Evolutionary conservation across 352 stramenopile genomes (phyloP).

Genomic region (Paralagenidium karlingii): DNA sequence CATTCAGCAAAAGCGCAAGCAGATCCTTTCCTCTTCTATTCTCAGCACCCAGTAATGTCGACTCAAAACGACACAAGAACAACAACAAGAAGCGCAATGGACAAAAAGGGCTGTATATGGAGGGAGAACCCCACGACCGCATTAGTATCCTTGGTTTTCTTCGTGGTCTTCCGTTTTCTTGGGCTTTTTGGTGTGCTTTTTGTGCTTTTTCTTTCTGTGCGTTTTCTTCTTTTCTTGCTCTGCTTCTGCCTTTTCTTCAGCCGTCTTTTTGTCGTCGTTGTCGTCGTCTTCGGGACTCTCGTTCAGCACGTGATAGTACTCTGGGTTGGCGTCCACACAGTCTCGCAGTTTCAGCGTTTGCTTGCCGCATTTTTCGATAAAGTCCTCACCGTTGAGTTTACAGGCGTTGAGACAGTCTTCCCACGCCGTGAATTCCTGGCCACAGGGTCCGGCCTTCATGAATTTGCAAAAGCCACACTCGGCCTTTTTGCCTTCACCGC

Average conservation of each 20-base stretch:
- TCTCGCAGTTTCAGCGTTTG: constrained; percentile 68
- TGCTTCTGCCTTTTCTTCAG: background rate
- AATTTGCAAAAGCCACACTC: constrained; percentile 87
- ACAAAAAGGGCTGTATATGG: too few species aligned
- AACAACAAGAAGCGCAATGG: too few species aligned
- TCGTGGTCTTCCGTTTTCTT: too few species aligned
- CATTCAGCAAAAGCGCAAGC: too few species aligned
- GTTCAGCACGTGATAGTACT: constrained; percentile 81
- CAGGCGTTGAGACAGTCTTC: constrained; percentile 66
- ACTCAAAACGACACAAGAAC: too few species aligned
- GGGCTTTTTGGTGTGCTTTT: too few species aligned
- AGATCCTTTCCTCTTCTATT: too few species aligned
- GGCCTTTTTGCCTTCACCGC: constrained; percentile 37
- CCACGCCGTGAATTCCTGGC: constrained; percentile 66
- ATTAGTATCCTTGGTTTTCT: too few species aligned
- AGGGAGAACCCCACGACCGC: too few species aligned
- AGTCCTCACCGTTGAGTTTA: constrained; percentile 61
- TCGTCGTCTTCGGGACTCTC: constrained; percentile 27
- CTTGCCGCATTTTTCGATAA: constrained; percentile 65
- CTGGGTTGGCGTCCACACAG: constrained; percentile 78
- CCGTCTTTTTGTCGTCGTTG: constrained; percentile 8
- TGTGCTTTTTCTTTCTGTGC: too few species aligned
- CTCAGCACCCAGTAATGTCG: too few species aligned
- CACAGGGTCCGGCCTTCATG: constrained; percentile 82
- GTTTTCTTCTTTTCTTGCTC: too few species aligned